A percentile compares a stretch with the other conserved stretches of the same genome.
phyloP scores from a whole-genome alignment of 2,329 filamentous ascomycete species.

The Aspergillus quadricinctus region DNA sequence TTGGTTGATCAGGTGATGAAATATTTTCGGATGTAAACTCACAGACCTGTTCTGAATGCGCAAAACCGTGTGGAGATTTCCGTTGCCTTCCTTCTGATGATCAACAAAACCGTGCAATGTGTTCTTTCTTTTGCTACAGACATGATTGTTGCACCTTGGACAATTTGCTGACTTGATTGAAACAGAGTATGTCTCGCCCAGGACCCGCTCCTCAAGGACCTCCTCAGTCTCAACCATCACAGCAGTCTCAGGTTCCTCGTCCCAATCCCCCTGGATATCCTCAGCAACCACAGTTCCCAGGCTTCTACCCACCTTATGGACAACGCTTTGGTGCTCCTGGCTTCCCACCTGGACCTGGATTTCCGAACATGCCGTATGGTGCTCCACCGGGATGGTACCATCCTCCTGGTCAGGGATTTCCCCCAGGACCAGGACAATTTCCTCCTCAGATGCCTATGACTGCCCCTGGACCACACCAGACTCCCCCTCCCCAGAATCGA shows the following conservation, averaged over 20 bases:
- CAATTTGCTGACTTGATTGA: slow-evolving; percentile 17
- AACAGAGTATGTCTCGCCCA: slow-evolving; percentile 42
- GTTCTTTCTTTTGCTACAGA: background rate
- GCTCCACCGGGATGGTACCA: slow-evolving; percentile 74
- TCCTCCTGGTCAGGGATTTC: slow-evolving; percentile 69
- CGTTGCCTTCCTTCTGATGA: slow-evolving; percentile 99
- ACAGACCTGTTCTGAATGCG: slow-evolving; percentile 79
- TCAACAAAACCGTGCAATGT: slow-evolving; percentile 15
- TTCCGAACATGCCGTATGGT: slow-evolving; percentile 73
- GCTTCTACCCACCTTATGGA: slow-evolving; percentile 44
- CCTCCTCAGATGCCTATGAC: slow-evolving; percentile 58
- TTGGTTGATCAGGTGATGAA: slow-evolving; percentile 60
- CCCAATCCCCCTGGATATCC: slow-evolving; percentile 38
- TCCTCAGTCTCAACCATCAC: slow-evolving; percentile 45
- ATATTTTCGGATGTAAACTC: slow-evolving; percentile 94
- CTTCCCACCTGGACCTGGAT: slow-evolving; percentile 58
- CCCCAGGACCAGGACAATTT: slow-evolving; percentile 61
- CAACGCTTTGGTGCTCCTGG: slow-evolving; percentile 47
- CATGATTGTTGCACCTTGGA: slow-evolving; percentile 6
- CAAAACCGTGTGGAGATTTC: slow-evolving; percentile 89
- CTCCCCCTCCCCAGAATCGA: slow-evolving; percentile 34
- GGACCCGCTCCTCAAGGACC: slow-evolving; percentile 35
- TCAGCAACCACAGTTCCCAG: slow-evolving; percentile 41
- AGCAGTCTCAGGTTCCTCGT: slow-evolving; percentile 39
- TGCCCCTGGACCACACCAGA: slow-evolving; percentile 46